Evolutionary conservation across 2,329 filamentous ascomycete genomes (phyloP).

Genomic region (Ceratocystis smalleyi): DNA sequence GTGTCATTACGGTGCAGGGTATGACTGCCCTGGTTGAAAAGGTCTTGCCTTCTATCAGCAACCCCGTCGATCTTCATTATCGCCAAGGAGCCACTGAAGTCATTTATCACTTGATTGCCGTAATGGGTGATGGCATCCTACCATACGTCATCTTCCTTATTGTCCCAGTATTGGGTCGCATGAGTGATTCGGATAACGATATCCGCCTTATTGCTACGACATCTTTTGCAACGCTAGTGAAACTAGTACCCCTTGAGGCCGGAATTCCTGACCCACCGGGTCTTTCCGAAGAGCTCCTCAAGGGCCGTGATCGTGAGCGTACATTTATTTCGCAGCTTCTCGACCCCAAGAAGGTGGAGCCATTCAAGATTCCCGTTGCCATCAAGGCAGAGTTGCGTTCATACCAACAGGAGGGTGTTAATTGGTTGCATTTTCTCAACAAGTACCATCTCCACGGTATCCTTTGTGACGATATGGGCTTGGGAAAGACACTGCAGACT

Average conservation of each 20-base stretch:
- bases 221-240: constrained; percentile 91
- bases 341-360: constrained; percentile 90
- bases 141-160: constrained; percentile 99
- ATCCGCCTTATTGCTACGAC: constrained; percentile 89
- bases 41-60: constrained; percentile 81
- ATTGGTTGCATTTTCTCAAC: constrained; percentile 96
- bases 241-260: constrained; percentile 89
- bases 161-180: constrained; percentile 86
- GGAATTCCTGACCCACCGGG: constrained; percentile 94
- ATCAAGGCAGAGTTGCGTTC: constrained; percentile 95
- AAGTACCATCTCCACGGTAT: constrained; percentile 96
- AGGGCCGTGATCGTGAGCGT: constrained; percentile 81
- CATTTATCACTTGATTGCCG: constrained; percentile 91
- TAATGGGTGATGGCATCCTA: constrained; percentile 92
- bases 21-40: constrained; percentile 94
- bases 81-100: constrained; percentile 89
- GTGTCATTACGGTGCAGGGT: constrained; percentile 82
- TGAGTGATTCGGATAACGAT: constrained; percentile 97
- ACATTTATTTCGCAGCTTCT: constrained; percentile 95
- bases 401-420: constrained; percentile 97
- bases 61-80: constrained; percentile 72
- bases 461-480: constrained; percentile 97
- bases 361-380: constrained; percentile 82
- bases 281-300: constrained; percentile 71
- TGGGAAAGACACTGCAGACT: constrained; percentile 93